phyloP scores from a whole-genome alignment of 2,329 filamentous ascomycete genomes.

The Grosmannia huntii region DNA sequence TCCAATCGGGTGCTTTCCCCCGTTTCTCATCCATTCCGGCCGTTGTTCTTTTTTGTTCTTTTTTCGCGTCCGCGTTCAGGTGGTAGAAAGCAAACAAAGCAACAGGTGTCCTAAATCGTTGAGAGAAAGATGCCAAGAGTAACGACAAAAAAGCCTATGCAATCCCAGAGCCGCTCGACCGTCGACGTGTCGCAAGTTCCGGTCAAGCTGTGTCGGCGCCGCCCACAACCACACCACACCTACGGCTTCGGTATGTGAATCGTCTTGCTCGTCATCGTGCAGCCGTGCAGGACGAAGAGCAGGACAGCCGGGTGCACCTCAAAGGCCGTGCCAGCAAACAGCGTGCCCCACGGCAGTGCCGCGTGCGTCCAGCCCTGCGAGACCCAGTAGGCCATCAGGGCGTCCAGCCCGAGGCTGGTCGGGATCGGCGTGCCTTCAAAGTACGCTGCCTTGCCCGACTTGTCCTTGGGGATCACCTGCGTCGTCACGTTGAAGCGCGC shows the following conservation, averaged over 20 bases:
- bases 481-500: conserved; percentile 98
- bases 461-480: conserved; percentile 78
- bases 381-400: conserved; percentile 82
- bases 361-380: conserved; percentile 67
- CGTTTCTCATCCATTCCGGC: not conserved
- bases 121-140: not conserved
- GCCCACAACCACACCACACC: not conserved
- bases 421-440: conserved; percentile 97
- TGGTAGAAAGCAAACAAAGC: not conserved
- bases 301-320: conserved; percentile 77
- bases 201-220: too few species aligned
- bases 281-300: conserved; percentile 80
- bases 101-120: not conserved
- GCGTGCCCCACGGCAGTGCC: conserved; percentile 62
- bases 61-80: not conserved
- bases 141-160: not conserved
- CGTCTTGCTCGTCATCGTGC: conserved; percentile 88
- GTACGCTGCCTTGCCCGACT: conserved; percentile 79
- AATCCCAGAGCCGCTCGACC: not conserved
- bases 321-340: conserved; percentile 50
- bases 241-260: conserved; percentile 86
- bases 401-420: conserved; percentile 69
- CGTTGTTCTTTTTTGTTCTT: not conserved
- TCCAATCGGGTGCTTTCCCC: not conserved
- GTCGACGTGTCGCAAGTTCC: too few species aligned